These are phyloP conservation scores for Beta vulgaris DNA, from an alignment of 148 eudicot genomes.

Conservation along the genomic window DNA sequence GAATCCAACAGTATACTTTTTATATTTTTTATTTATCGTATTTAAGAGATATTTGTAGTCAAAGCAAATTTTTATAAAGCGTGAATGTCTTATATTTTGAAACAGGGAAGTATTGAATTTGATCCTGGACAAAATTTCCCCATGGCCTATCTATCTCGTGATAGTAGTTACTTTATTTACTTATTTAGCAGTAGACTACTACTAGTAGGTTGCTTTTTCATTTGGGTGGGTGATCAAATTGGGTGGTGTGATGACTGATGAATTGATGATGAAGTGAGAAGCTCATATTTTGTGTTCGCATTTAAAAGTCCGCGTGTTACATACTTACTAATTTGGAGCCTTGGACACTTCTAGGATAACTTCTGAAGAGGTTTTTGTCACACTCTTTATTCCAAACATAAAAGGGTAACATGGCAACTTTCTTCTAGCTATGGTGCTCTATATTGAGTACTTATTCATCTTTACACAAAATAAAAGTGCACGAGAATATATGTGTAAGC, in stretches of 20 bases:
- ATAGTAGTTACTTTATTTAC: too few relatives aligned
- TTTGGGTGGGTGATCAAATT: not conserved
- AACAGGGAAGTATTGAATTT: too few relatives aligned
- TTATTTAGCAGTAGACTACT: too few relatives aligned
- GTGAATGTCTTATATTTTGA: too few relatives aligned
- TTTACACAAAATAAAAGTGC: not conserved
- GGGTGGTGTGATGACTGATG: not conserved
- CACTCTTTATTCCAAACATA: not conserved
- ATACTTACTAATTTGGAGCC: not conserved
- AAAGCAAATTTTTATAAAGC: too few relatives aligned
- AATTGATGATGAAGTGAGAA: not conserved
- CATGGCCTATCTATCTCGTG: too few relatives aligned
- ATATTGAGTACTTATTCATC: not conserved
- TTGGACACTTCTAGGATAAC: slow-evolving; percentile 1
- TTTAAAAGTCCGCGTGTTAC: not conserved
- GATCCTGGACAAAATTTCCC: too few relatives aligned
- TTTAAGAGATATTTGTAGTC: too few relatives aligned
- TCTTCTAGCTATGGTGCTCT: not conserved
- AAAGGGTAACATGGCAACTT: not conserved
- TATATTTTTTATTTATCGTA: too few relatives aligned
- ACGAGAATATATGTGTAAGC: too few relatives aligned
- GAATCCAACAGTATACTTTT: too few relatives aligned
- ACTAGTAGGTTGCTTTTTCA: too few relatives aligned
- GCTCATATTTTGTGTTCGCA: slow-evolving; percentile 9
- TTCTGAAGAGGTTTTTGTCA: not conserved